Percentiles rank a stretch among this genome's conserved stretches.
Evolutionary conservation across 805 yeast species (phyloP).

Genomic region (Trichomonascus vanleenenianus): DNA sequence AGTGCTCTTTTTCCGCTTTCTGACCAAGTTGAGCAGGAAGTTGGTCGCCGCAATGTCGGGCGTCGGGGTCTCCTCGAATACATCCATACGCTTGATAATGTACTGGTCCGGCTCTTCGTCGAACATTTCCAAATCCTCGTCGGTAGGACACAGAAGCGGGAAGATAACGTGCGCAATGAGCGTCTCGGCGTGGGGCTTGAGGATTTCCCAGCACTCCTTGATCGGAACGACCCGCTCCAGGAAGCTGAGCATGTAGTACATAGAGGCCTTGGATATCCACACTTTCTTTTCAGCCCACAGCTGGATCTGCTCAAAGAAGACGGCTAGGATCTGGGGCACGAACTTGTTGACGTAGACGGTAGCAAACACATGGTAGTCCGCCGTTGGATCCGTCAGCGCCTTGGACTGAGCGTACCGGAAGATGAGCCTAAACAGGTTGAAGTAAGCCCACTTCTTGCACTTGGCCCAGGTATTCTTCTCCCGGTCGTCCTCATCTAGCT

Average conservation of each 20-base stretch:
- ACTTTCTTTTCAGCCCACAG: constrained; percentile 57
- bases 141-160: constrained; percentile 67
- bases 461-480: constrained; percentile 56
- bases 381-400: constrained; percentile 3
- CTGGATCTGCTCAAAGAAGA: constrained; percentile 59
- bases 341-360: constrained; percentile 46
- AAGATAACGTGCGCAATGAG: constrained; percentile 64
- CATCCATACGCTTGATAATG: constrained; percentile 62
- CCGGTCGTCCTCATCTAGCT: constrained; percentile 46
- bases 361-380: constrained; percentile 51
- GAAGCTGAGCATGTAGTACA: constrained; percentile 60
- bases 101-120: constrained; percentile 87
- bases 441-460: constrained; percentile 83
- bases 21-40: constrained; percentile 62
- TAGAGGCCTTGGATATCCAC: constrained; percentile 63
- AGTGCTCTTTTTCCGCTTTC: constrained; percentile 43
- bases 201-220: constrained; percentile 55
- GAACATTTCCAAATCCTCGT: constrained; percentile 61
- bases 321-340: constrained; percentile 63
- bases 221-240: constrained; percentile 52
- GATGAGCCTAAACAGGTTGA: constrained; percentile 65
- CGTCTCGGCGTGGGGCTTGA: constrained; percentile 58
- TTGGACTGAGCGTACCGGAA: constrained; percentile 47
- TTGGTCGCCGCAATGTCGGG: constrained; percentile 78
- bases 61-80: constrained; percentile 49